phyloP scores from a whole-genome alignment of 202 grass and related monocot genomes.

The Eragrostis tef region DNA sequence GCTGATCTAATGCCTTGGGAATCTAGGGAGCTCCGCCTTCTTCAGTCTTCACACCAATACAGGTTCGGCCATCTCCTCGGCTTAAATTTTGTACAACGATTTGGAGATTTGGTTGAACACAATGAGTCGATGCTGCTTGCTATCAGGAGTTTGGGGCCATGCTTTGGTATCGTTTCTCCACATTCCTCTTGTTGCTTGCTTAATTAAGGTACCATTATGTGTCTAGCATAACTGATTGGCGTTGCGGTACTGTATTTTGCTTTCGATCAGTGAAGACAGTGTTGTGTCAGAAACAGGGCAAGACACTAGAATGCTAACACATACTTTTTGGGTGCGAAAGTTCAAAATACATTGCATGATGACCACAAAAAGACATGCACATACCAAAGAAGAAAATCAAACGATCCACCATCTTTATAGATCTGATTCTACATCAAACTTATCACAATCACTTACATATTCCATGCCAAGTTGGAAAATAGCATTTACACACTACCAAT shows the following conservation, averaged over 20 bases:
- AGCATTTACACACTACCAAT: constrained; percentile 40
- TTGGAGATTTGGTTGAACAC: background rate
- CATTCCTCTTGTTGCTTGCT: background rate
- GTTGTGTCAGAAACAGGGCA: background rate
- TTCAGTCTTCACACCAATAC: background rate
- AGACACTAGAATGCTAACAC: background rate
- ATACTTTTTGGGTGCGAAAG: constrained; percentile 42
- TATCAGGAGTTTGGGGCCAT: background rate
- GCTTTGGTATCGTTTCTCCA: background rate
- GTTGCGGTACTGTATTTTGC: background rate
- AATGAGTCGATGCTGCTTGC: background rate
- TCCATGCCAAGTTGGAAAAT: constrained; percentile 20
- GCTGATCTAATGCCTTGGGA: background rate
- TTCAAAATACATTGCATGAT: constrained; percentile 20
- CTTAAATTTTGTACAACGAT: constrained; percentile 11
- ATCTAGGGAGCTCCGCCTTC: background rate
- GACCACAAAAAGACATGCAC: background rate
- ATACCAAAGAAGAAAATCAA: constrained; percentile 27
- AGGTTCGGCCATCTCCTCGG: constrained; percentile 1
- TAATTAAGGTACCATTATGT: constrained; percentile 22
- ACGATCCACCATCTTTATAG: constrained; percentile 8
- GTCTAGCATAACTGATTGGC: constrained; percentile 6
- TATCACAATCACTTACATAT: constrained; percentile 26
- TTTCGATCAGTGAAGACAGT: background rate
- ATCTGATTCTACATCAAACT: constrained; percentile 27